Evolutionary conservation across 164 flowering plant genomes (phyloP).

Genomic region (Kingdonia uniflora): DNA sequence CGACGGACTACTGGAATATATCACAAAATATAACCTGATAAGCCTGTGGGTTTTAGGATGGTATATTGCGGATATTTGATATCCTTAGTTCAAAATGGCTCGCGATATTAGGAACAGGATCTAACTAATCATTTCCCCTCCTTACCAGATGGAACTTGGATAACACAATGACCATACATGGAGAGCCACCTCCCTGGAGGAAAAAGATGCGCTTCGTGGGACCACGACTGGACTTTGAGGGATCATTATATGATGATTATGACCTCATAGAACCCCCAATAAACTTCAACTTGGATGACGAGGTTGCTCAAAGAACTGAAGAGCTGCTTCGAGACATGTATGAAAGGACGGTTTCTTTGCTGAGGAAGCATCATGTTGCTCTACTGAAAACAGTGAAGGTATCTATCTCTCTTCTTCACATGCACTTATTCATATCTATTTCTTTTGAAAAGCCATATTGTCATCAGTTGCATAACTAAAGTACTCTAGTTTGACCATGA

Average conservation of each 20-base stretch:
- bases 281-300: constrained; percentile 72
- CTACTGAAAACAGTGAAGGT: constrained; percentile 82
- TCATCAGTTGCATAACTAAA: too few species aligned
- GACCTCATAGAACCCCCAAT: constrained; percentile 66
- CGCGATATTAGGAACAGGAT: not conserved
- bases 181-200: constrained; percentile 91
- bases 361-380: constrained; percentile 66
- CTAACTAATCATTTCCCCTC: constrained; percentile 1
- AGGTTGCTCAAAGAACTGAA: constrained; percentile 67
- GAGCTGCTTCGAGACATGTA: constrained; percentile 48
- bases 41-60: too few species aligned
- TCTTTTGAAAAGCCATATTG: not conserved
- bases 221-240: constrained; percentile 89
- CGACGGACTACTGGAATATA: too few species aligned
- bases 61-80: too few species aligned
- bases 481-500: too few species aligned
- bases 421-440: not conserved
- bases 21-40: too few species aligned
- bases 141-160: constrained; percentile 84
- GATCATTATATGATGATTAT: constrained; percentile 72
- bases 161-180: constrained; percentile 81
- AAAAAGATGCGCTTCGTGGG: constrained; percentile 61
- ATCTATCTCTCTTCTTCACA: constrained; percentile 7
- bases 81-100: too few species aligned
- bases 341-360: constrained; percentile 42